Evolutionary conservation across 345 rosid genomes (phyloP).

Genomic region (Clarkia xantiana): DNA sequence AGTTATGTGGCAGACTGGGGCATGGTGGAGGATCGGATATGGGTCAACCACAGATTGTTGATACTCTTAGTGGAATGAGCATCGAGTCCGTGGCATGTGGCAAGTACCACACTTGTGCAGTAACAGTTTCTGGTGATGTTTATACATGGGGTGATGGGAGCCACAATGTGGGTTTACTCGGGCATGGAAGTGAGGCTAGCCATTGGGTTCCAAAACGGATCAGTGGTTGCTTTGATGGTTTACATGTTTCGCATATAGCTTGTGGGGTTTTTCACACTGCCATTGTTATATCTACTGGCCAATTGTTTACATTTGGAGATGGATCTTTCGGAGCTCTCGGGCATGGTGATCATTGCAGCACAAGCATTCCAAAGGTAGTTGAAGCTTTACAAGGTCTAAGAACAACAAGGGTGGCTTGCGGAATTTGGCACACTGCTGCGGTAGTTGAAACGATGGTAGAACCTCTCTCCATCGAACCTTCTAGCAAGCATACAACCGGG

Average conservation of each 20-base stretch:
- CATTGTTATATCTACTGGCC: constrained; percentile 52
- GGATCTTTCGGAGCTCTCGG: constrained; percentile 87
- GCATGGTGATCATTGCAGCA: constrained; percentile 56
- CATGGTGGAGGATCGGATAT: constrained; percentile 52
- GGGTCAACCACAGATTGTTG: constrained; percentile 49
- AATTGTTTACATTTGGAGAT: constrained; percentile 87
- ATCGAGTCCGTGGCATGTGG: constrained; percentile 74
- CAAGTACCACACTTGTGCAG: constrained; percentile 75
- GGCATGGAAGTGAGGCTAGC: constrained; percentile 67
- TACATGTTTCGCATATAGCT: constrained; percentile 39
- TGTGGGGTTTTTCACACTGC: constrained; percentile 95
- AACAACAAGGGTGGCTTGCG: constrained; percentile 63
- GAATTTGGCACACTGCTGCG: constrained; percentile 91
- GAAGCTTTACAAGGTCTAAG: constrained; percentile 44
- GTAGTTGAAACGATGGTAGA: constrained; percentile 40
- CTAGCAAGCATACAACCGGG: constrained; percentile 21
- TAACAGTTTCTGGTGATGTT: constrained; percentile 64
- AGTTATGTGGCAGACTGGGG: constrained; percentile 76
- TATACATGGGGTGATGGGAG: constrained; percentile 90
- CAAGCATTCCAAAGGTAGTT: constrained; percentile 59
- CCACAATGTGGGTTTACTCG: constrained; percentile 49
- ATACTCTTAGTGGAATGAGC: constrained; percentile 41
- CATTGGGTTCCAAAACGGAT: constrained; percentile 75
- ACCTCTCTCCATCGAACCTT: constrained; percentile 25
- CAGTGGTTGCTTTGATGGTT: constrained; percentile 37